These are phyloP conservation scores for Parathielavia hyrcaniae DNA, from an alignment of 495 filamentous ascomycete genomes.

Conservation along the genomic window DNA sequence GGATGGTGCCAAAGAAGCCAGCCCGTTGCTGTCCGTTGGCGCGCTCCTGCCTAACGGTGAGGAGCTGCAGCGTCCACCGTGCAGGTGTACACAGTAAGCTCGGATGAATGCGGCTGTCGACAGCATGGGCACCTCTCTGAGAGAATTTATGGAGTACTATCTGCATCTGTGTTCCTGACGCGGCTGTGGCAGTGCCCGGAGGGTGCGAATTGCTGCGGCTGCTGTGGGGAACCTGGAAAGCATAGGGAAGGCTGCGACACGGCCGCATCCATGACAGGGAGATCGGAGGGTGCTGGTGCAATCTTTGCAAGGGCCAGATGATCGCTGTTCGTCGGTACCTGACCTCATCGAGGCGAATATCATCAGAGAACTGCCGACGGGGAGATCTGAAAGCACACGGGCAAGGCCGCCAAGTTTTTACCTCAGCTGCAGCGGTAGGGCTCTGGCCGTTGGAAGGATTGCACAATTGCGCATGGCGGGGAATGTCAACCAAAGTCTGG, in stretches of 20 bases:
- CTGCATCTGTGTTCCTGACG: background rate
- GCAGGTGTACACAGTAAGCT: background rate
- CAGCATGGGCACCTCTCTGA: background rate
- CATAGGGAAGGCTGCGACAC: background rate
- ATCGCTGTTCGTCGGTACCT: too few species aligned
- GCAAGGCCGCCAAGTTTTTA: background rate
- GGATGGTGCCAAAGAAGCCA: too few species aligned
- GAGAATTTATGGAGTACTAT: background rate
- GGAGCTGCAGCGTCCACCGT: background rate
- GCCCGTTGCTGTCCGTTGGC: too few species aligned
- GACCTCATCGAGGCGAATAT: too few species aligned
- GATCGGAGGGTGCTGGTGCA: too few species aligned
- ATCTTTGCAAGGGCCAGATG: too few species aligned
- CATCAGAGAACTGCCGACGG: too few species aligned
- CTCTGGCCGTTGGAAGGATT: background rate
- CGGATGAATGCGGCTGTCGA: background rate
- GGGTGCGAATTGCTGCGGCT: background rate
- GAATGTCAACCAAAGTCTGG: background rate
- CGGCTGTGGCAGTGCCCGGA: constrained; percentile 6
- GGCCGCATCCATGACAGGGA: too few species aligned
- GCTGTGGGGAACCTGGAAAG: constrained; percentile 3
- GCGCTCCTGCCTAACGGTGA: too few species aligned
- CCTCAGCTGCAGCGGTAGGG: background rate
- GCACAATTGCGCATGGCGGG: background rate
- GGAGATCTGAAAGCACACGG: background rate